These are phyloP conservation scores for Capsella bursapastoris DNA, from an alignment of 345 rosid species.

Conservation along the genomic window DNA sequence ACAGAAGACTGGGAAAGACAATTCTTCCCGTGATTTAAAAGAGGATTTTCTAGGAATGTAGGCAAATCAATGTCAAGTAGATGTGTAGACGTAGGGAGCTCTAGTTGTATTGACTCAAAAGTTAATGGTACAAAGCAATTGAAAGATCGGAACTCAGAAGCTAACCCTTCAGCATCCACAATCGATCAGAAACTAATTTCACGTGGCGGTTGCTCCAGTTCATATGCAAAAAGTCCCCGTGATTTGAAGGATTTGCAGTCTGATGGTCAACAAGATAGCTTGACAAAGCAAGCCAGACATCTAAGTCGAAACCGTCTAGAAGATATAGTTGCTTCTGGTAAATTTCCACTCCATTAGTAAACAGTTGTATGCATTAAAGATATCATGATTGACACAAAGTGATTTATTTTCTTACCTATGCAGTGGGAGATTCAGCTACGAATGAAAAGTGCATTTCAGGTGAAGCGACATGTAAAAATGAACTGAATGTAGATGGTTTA, in stretches of 20 bases:
- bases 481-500: slow-evolving; percentile 56
- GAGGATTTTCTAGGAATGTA: slow-evolving; percentile 59
- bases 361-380: slow-evolving; percentile 1
- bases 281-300: slow-evolving; percentile 58
- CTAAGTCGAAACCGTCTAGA: slow-evolving; percentile 61
- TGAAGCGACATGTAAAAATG: slow-evolving; percentile 63
- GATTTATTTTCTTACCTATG: slow-evolving; percentile 33
- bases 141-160: slow-evolving; percentile 56
- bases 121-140: slow-evolving; percentile 63
- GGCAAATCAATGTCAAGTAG: slow-evolving; percentile 75
- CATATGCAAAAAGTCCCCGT: slow-evolving; percentile 52
- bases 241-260: slow-evolving; percentile 62
- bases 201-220: slow-evolving; percentile 52
- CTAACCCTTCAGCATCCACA: slow-evolving; percentile 52
- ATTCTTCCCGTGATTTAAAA: slow-evolving; percentile 54
- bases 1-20: slow-evolving; percentile 54
- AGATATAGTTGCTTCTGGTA: slow-evolving; percentile 64
- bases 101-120: slow-evolving; percentile 62
- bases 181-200: slow-evolving; percentile 63
- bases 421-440: slow-evolving; percentile 58
- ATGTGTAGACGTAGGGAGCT: slow-evolving; percentile 51
- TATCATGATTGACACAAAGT: slow-evolving; percentile 19
- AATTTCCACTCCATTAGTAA: slow-evolving; percentile 10
- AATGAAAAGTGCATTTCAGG: slow-evolving; percentile 48
- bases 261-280: slow-evolving; percentile 59